A percentile compares a stretch with the other conserved stretches of the same genome.
These are phyloP conservation scores for Komagataella phaffii DNA, from an alignment of 805 yeast genomes.

Conservation along the genomic window DNA sequence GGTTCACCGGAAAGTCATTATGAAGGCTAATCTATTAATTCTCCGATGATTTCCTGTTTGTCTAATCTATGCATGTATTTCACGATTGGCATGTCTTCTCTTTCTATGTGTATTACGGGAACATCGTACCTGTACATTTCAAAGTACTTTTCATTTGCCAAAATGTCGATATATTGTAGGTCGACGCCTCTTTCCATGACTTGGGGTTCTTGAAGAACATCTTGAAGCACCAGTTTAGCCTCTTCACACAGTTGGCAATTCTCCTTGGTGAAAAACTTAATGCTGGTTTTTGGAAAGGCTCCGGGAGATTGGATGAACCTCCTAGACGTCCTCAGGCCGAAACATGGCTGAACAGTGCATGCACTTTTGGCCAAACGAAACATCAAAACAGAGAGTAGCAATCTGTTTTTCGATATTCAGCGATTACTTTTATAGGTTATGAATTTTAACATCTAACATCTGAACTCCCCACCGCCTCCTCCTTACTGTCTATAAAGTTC, in stretches of 20 bases:
- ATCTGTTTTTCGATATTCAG: not conserved
- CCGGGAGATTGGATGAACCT: not conserved
- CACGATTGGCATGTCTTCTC: slow-evolving; percentile 28
- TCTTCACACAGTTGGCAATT: slow-evolving; percentile 59
- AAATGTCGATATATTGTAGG: not conserved
- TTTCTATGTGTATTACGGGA: slow-evolving; percentile 62
- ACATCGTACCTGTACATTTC: slow-evolving; percentile 47
- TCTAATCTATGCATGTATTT: slow-evolving; percentile 60
- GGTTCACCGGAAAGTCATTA: not conserved
- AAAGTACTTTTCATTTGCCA: not conserved
- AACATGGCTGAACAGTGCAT: slow-evolving; percentile 7
- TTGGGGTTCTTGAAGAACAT: slow-evolving; percentile 20
- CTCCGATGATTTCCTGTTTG: slow-evolving; percentile 38
- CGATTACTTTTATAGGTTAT: not conserved
- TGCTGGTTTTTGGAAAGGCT: not conserved
- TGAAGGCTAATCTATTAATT: slow-evolving; percentile 17
- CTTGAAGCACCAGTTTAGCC: slow-evolving; percentile 38
- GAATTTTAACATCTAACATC: not conserved
- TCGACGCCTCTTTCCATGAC: slow-evolving; percentile 8
- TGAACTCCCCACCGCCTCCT: not conserved
- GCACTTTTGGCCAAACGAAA: not conserved
- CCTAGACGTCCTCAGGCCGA: not conserved
- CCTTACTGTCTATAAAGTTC: not conserved
- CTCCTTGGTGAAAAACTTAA: slow-evolving; percentile 57
- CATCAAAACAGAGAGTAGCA: not conserved